Percentiles rank a stretch among this genome's conserved stretches.
Conservation (phyloP, 78 protist species). For the Dictyostelium brefeldianum region DNA sequence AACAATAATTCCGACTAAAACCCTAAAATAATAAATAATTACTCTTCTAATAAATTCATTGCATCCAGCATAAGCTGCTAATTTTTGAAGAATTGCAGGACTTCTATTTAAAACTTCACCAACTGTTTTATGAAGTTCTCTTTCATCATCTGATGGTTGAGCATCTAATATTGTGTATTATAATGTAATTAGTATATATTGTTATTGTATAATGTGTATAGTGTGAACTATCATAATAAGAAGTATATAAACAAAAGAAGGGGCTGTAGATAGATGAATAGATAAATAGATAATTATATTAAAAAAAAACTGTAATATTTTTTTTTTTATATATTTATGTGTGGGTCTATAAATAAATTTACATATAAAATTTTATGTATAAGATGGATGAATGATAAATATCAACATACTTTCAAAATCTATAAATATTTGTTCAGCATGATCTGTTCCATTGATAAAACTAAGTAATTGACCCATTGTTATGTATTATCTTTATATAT, state of each 20-base stretch:
- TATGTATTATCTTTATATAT: background rate
- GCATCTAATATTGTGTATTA: slow-evolving; percentile 39
- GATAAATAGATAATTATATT: background rate
- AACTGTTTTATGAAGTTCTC: slow-evolving; percentile 79
- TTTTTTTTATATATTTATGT: background rate
- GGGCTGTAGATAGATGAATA: background rate
- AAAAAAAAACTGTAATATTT: background rate
- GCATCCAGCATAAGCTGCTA: slow-evolving; percentile 81
- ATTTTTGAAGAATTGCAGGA: slow-evolving; percentile 64
- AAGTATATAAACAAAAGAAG: too few relatives aligned
- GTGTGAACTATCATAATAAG: too few relatives aligned
- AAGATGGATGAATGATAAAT: too few relatives aligned
- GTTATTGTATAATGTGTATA: too few relatives aligned
- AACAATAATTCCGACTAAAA: background rate
- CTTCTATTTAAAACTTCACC: slow-evolving; percentile 82
- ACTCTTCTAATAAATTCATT: slow-evolving; percentile 85
- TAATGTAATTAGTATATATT: background rate
- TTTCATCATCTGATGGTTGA: slow-evolving; percentile 85
- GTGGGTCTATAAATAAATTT: background rate
- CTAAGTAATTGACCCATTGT: slow-evolving; percentile 74
- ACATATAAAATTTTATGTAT: background rate
- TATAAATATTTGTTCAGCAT: slow-evolving; percentile 79
- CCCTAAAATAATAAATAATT: background rate
- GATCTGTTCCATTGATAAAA: slow-evolving; percentile 72
- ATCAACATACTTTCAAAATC: slow-evolving; percentile 70